Base-by-base conservation (phyloP, 2,329 filamentous ascomycete genomes). In the Decorospora gaudefroyi region DNA sequence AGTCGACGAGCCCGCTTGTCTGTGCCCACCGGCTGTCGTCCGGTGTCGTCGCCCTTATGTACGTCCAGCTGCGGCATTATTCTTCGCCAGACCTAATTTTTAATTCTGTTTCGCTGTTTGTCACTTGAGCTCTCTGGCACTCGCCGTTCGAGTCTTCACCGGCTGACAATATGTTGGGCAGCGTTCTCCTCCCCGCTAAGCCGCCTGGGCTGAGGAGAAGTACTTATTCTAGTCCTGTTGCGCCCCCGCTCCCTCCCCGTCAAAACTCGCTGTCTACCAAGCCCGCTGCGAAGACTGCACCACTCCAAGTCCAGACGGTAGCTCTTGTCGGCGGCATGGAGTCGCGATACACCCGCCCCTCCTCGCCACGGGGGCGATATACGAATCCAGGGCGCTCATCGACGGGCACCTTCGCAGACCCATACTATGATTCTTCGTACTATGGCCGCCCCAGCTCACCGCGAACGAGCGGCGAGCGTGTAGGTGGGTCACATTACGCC, bases 341-440 rank as follows among this genome's bases (percentile, higher is more conserved):
- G 39, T 62, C 66, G 38, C 57, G 66, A 31, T 62, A 69, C 57
- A 58, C 62, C 42, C 63, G 69, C 38, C 53, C 68, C 9, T 52
- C 59, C 22, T 71, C 69, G 16, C 69, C 69, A n/a, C 61, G 66
- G 3, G 46, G 53, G 8, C 66, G 66, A 19, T 53, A 61, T 30
- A 43, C 46, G 17, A 64, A 67, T 33, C 68, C 68, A 5, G 67
- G 55, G 3, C 55, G 69, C 32, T 59, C 68, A 13, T 70, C 69
- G 22, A 71, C 68, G 3, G 69, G 68, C 40, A 69, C 65, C 10
- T 70, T 71, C 13, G 51, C 46, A 27, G 67, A 69, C 38, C 60
- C 63, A 18, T 67, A 68, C 46, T 60, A 66, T 38, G 60, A 67
- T 43, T 40, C 56, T 10, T 53, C 61, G 4, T 64, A 67, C 49